Conservation (phyloP, 192 early-diverging fungal species). For the Coemansia furcata region DNA sequence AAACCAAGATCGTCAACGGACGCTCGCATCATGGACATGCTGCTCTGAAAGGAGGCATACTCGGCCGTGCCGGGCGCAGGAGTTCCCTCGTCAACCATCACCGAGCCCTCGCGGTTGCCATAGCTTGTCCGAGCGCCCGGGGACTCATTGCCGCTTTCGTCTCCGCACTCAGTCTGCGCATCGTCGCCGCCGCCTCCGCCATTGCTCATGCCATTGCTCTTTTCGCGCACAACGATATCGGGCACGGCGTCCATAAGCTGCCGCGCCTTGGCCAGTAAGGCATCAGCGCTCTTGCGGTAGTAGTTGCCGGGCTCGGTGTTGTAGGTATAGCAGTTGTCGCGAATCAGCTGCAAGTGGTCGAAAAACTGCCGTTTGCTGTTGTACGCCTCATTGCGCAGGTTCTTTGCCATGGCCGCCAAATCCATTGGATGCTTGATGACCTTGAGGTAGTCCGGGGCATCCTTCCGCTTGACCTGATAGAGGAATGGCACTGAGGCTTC, state of each 20-base stretch:
- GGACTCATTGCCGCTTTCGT: constrained; percentile 57
- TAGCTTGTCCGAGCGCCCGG: constrained; percentile 21
- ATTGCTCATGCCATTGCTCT: constrained; percentile 11
- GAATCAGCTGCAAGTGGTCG: constrained; percentile 87
- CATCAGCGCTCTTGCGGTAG: constrained; percentile 80
- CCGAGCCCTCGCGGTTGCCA: constrained; percentile 30
- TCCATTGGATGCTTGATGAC: constrained; percentile 97
- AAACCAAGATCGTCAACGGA: neutral
- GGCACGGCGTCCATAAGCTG: constrained; percentile 78
- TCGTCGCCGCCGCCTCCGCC: constrained; percentile 53
- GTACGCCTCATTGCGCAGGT: constrained; percentile 78
- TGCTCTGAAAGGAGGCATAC: neutral
- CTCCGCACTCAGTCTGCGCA: constrained; percentile 57
- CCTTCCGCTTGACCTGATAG: constrained; percentile 80
- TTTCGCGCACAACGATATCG: constrained; percentile 73
- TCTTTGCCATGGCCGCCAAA: constrained; percentile 84
- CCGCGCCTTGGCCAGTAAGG: constrained; percentile 75
- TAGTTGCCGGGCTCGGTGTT: constrained; percentile 87
- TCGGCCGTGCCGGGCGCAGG: constrained; percentile 18
- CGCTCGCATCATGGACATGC: constrained; percentile 1
- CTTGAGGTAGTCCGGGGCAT: constrained; percentile 91
- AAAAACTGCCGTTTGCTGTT: constrained; percentile 84
- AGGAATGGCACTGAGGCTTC: constrained; percentile 84
- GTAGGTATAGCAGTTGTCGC: constrained; percentile 88
- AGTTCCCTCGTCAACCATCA: constrained; percentile 26